Conservation (phyloP, 2,329 filamentous ascomycete genomes). For the Cytospora piceae region DNA sequence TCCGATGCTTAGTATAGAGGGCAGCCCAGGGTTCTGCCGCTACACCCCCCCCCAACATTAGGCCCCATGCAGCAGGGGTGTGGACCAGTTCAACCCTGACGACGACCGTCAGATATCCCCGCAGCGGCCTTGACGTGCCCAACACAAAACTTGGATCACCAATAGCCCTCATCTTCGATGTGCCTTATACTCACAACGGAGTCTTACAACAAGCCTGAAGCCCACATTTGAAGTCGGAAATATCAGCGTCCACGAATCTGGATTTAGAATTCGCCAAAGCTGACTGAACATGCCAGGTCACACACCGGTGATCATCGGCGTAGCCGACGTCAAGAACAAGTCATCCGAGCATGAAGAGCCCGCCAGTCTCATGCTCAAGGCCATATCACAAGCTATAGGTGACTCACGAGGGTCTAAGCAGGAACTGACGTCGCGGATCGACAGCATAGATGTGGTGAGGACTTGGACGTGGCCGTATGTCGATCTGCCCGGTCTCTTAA, state of each 20-base stretch:
- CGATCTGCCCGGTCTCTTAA: slow-evolving; percentile 59
- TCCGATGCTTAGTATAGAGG: too few relatives aligned
- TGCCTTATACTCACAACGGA: not conserved
- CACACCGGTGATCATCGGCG: slow-evolving; percentile 62
- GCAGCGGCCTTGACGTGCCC: not conserved
- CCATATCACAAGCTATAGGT: slow-evolving; percentile 54
- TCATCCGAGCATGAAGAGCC: slow-evolving; percentile 63
- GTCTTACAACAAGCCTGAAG: not conserved
- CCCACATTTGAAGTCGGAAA: too few relatives aligned
- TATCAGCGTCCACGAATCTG: not conserved
- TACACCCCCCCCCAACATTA: too few relatives aligned
- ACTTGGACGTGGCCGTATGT: slow-evolving; percentile 70
- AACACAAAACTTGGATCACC: not conserved
- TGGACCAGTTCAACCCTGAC: too few relatives aligned
- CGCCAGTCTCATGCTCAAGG: slow-evolving; percentile 59
- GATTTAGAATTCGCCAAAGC: not conserved
- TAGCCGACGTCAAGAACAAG: slow-evolving; percentile 64
- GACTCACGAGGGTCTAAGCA: slow-evolving; percentile 48
- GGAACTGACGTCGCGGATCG: slow-evolving; percentile 51
- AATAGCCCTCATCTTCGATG: not conserved
- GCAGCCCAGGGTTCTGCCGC: too few relatives aligned
- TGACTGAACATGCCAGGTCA: slow-evolving; percentile 3
- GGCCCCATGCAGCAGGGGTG: too few relatives aligned
- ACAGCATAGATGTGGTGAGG: slow-evolving; percentile 62
- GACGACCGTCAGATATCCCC: not conserved